Percentiles rank a stretch among this genome's conserved stretches.
phyloP scores from a whole-genome alignment of 2,329 filamentous ascomycete genomes.

The Fusarium transvaalense region DNA sequence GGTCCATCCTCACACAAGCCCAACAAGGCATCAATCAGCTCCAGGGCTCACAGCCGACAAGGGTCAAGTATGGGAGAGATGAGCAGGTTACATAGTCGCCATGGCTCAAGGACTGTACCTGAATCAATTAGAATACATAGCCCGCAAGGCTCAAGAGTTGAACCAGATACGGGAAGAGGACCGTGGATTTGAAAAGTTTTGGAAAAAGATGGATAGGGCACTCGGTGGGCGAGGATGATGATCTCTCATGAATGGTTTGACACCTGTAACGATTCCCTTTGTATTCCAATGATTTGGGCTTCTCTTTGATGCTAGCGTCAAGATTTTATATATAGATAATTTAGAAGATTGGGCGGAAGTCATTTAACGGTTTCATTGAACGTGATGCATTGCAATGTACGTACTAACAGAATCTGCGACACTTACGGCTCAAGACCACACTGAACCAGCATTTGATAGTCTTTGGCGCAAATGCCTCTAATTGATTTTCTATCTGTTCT shows the following conservation, averaged over 20 bases:
- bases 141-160: constrained; percentile 26
- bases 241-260: constrained; percentile 32
- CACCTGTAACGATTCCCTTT: constrained; percentile 36
- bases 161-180: constrained; percentile 24
- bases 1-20: constrained; percentile 37
- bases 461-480: neutral
- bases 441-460: neutral
- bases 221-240: constrained; percentile 14
- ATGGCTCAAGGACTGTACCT: constrained; percentile 9
- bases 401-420: neutral
- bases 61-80: constrained; percentile 24
- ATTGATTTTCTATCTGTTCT: constrained; percentile 42
- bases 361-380: neutral
- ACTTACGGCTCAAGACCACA: neutral
- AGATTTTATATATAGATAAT: constrained; percentile 30
- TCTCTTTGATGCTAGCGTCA: constrained; percentile 21
- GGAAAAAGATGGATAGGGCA: constrained; percentile 1
- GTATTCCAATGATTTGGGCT: constrained; percentile 12
- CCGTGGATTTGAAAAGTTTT: constrained; percentile 34
- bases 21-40: constrained; percentile 36
- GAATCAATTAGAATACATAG: constrained; percentile 21
- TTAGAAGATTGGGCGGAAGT: constrained; percentile 9
- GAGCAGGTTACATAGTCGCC: constrained; percentile 38
- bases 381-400: neutral
- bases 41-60: constrained; percentile 37